These are phyloP conservation scores for Fistulina hepatica DNA, from an alignment of 1,284 basidiomycete genomes.

Conservation along the genomic window DNA sequence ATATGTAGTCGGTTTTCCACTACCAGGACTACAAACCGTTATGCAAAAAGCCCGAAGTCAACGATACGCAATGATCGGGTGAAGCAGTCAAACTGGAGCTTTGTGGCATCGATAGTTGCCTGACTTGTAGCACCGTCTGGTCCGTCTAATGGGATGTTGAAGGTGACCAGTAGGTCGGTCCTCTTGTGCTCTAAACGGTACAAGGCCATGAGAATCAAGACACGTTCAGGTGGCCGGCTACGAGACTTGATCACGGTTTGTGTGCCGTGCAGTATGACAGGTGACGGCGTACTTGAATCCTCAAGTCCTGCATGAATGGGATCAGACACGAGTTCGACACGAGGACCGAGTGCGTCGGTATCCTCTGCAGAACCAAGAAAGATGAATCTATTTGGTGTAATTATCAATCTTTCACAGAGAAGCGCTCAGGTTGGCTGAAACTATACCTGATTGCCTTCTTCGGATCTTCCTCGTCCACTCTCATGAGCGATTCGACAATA, in stretches of 20 bases:
- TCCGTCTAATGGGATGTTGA: slow-evolving; percentile 58
- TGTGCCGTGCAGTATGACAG: slow-evolving; percentile 52
- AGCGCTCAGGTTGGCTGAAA: slow-evolving; percentile 9
- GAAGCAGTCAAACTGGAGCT: slow-evolving; percentile 45
- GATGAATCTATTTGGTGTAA: slow-evolving; percentile 57
- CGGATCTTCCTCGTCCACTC: slow-evolving; percentile 48
- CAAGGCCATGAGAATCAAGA: slow-evolving; percentile 69
- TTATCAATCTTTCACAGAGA: slow-evolving; percentile 11
- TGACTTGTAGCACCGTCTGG: slow-evolving; percentile 25
- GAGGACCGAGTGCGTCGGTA: slow-evolving; percentile 51
- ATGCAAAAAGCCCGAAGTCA: slow-evolving; percentile 69
- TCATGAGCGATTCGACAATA: slow-evolving; percentile 79
- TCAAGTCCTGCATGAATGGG: slow-evolving; percentile 29
- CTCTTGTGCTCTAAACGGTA: slow-evolving; percentile 63
- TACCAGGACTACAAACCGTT: no score
- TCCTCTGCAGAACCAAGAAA: slow-evolving; percentile 90
- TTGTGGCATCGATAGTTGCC: slow-evolving; percentile 28
- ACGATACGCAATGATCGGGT: slow-evolving; percentile 54
- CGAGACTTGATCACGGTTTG: slow-evolving; percentile 78
- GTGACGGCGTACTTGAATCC: slow-evolving; percentile 45
- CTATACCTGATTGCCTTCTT: slow-evolving; percentile 61
- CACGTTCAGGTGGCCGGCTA: slow-evolving; percentile 43
- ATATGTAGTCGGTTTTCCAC: no score
- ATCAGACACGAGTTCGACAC: slow-evolving; percentile 36
- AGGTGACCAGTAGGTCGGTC: slow-evolving; percentile 72